Conservation (phyloP, 2,329 filamentous ascomycete species). For the Annulohypoxylon truncatum region DNA sequence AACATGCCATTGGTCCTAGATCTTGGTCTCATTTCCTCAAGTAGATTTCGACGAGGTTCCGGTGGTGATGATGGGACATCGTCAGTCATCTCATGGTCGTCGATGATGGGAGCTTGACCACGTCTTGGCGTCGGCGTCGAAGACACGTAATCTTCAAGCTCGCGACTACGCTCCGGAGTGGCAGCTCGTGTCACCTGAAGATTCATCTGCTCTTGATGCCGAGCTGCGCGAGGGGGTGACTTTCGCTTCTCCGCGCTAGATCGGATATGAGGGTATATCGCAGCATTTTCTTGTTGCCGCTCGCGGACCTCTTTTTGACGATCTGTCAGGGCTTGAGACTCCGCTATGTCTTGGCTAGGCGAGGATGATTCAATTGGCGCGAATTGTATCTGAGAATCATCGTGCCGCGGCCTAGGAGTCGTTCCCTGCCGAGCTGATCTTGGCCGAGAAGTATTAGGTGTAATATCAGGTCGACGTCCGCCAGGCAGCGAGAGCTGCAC, state of each 20-base stretch:
- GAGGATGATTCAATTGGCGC: constrained; percentile 73
- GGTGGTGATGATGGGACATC: constrained; percentile 69
- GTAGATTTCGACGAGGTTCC: constrained; percentile 63
- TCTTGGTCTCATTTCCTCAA: constrained; percentile 64
- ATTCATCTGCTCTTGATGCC: constrained; percentile 8
- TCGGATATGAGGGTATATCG: constrained; percentile 75
- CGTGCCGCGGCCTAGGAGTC: constrained; percentile 73
- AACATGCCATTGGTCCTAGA: constrained; percentile 56
- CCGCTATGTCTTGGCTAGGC: constrained; percentile 59
- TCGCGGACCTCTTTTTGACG: constrained; percentile 82
- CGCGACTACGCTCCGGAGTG: constrained; percentile 59
- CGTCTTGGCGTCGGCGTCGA: constrained; percentile 71
- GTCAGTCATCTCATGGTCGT: constrained; percentile 61
- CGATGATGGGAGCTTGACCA: constrained; percentile 61
- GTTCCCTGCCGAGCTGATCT: constrained; percentile 52
- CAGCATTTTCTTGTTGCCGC: constrained; percentile 73
- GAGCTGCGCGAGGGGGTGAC: constrained; percentile 10
- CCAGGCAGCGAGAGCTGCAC: constrained; percentile 50
- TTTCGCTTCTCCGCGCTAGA: constrained; percentile 58
- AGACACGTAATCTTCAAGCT: constrained; percentile 64
- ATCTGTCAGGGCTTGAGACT: constrained; percentile 82
- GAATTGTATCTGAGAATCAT: constrained; percentile 86
- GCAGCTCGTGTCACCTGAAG: constrained; percentile 47
- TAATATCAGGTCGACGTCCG: constrained; percentile 43
- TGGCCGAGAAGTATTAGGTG: constrained; percentile 44